These are phyloP conservation scores for Alloteropsis angusta DNA, from an alignment of 202 grass and related monocot genomes.

Conservation along the genomic window DNA sequence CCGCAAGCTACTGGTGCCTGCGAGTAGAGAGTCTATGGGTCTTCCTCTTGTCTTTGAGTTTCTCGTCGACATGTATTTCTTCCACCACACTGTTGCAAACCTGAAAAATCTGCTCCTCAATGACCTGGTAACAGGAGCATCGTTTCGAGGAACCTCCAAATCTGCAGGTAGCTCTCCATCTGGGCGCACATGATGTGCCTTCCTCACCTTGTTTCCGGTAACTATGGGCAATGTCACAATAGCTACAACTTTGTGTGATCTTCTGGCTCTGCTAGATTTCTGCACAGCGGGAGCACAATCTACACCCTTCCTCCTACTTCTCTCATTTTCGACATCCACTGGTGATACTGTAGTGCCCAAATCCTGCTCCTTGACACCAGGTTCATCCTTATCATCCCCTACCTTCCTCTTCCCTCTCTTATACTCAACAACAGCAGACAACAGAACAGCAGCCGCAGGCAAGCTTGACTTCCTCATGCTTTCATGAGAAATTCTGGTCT, in stretches of 20 bases:
- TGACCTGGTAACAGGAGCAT: not conserved
- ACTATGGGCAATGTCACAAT: not conserved
- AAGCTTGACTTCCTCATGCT: not conserved
- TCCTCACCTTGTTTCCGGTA: conserved; percentile 10
- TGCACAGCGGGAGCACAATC: not conserved
- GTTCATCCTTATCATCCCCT: not conserved
- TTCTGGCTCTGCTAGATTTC: conserved; percentile 15
- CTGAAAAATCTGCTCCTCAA: conserved; percentile 15
- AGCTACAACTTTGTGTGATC: not conserved
- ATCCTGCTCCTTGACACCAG: not conserved
- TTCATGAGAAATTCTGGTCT: not conserved
- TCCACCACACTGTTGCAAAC: not conserved
- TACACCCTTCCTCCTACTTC: not conserved
- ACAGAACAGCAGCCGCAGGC: not conserved
- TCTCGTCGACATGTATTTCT: not conserved
- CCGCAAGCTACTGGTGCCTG: not conserved
- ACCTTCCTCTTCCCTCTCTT: not conserved
- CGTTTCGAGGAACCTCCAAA: not conserved
- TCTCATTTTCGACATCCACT: not conserved
- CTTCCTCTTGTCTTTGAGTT: not conserved
- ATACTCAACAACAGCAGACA: conserved; percentile 1
- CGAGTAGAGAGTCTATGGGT: not conserved
- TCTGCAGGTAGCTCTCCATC: not conserved
- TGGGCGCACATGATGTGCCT: not conserved
- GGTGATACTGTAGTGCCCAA: not conserved